Percentiles rank a stretch among this genome's conserved stretches.
These are phyloP conservation scores for Gracilaria caudata DNA, from an alignment of 23 red algal species.

Conservation along the genomic window DNA sequence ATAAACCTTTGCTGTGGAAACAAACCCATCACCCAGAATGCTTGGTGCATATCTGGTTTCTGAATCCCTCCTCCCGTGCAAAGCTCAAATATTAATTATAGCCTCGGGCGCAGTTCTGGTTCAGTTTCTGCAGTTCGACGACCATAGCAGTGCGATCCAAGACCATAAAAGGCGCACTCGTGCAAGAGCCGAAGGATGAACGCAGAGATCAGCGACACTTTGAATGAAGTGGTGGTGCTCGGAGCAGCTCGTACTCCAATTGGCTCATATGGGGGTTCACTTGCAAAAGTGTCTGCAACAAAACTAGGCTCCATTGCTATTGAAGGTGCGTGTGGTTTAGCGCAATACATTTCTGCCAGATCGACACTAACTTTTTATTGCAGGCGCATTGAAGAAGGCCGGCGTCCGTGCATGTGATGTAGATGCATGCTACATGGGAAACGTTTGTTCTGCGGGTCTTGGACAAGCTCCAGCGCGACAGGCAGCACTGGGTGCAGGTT, in stretches of 20 bases:
- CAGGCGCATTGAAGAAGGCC: constrained; percentile 67
- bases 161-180: background rate
- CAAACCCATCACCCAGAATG: too few relatives aligned
- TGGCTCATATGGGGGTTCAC: constrained; percentile 85
- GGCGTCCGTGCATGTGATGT: constrained; percentile 41
- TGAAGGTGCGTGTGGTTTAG: constrained; percentile 36
- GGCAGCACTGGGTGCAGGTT: constrained; percentile 69
- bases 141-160: background rate
- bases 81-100: background rate
- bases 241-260: constrained; percentile 91
- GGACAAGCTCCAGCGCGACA: constrained; percentile 95
- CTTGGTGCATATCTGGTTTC: background rate
- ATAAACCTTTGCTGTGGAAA: too few relatives aligned
- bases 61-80: background rate
- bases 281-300: constrained; percentile 75
- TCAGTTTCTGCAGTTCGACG: background rate
- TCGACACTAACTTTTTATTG: background rate
- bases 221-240: constrained; percentile 57
- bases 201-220: background rate
- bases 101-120: background rate
- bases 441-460: constrained; percentile 77
- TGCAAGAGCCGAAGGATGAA: background rate
- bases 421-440: constrained; percentile 83
- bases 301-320: constrained; percentile 88
- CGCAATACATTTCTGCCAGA: background rate